A percentile compares a stretch with the other conserved stretches of the same genome.
These are phyloP conservation scores for Periconia macrospinosa DNA, from an alignment of 2,329 filamentous ascomycete species.

Conservation along the genomic window DNA sequence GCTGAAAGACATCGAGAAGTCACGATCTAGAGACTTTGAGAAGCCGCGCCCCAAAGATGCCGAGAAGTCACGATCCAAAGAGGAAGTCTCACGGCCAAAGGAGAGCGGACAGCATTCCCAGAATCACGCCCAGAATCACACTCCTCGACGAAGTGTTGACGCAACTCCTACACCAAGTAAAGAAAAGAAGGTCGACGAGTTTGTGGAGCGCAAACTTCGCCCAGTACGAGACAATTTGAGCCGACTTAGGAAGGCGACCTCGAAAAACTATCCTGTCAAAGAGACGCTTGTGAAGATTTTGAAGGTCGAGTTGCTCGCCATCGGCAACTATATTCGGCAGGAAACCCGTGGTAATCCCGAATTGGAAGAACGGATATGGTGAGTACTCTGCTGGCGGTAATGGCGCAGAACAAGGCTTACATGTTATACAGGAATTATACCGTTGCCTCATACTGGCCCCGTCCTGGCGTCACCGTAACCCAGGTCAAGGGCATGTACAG, in stretches of 20 bases:
- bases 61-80: constrained; percentile 21
- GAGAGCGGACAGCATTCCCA: constrained; percentile 50
- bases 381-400: constrained; percentile 22
- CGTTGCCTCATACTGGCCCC: constrained; percentile 43
- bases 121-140: constrained; percentile 43
- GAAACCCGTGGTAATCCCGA: constrained; percentile 47
- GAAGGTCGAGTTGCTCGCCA: constrained; percentile 62
- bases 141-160: constrained; percentile 32
- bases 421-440: constrained; percentile 33
- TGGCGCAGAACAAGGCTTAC: constrained; percentile 18
- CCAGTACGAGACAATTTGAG: constrained; percentile 64
- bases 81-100: neutral
- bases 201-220: constrained; percentile 57
- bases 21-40: constrained; percentile 12
- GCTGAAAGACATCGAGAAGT: constrained; percentile 14
- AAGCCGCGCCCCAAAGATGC: constrained; percentile 55
- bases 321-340: constrained; percentile 64
- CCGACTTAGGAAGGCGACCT: constrained; percentile 62
- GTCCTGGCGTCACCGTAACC: constrained; percentile 28
- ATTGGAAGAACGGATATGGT: constrained; percentile 57
- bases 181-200: constrained; percentile 46
- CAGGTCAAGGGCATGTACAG: constrained; percentile 43
- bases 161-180: constrained; percentile 12
- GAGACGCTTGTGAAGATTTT: constrained; percentile 65
- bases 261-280: constrained; percentile 63